These are phyloP conservation scores for Trichoderma orchidacearum DNA, from an alignment of 495 filamentous ascomycete species.

Conservation along the genomic window DNA sequence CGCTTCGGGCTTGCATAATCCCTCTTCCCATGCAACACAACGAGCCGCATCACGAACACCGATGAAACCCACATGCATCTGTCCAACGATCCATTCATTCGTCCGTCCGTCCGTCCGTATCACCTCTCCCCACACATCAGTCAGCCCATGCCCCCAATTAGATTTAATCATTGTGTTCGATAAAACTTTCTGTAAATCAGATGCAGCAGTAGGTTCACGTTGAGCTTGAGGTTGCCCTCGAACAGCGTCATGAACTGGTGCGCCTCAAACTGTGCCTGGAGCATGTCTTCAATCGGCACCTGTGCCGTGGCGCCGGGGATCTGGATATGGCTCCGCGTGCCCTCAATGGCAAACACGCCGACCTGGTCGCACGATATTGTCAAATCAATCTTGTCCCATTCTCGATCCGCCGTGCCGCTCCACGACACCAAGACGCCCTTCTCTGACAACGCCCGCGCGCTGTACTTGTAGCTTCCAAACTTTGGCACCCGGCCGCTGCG, in stretches of 20 bases:
- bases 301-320: slow-evolving; percentile 86
- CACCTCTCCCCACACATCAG: neutral
- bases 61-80: neutral
- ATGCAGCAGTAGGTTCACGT: slow-evolving; percentile 92
- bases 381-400: slow-evolving; percentile 84
- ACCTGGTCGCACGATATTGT: slow-evolving; percentile 92
- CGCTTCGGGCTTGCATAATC: neutral
- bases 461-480: slow-evolving; percentile 96
- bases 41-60: neutral
- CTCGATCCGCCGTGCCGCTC: slow-evolving; percentile 69
- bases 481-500: slow-evolving; percentile 84
- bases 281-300: slow-evolving; percentile 80
- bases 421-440: slow-evolving; percentile 87
- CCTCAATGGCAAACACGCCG: slow-evolving; percentile 87
- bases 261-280: slow-evolving; percentile 95
- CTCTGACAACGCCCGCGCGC: slow-evolving; percentile 73
- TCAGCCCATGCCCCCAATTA: neutral
- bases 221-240: slow-evolving; percentile 73
- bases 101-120: neutral
- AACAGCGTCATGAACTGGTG: slow-evolving; percentile 91
- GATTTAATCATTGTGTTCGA: slow-evolving; percentile 57
- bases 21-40: neutral
- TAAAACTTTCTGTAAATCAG: slow-evolving; percentile 98
- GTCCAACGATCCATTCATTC: neutral
- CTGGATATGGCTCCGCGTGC: slow-evolving; percentile 84